A percentile compares a stretch with the other conserved stretches of the same genome.
Evolutionary conservation across 306 rosid genomes (phyloP).

Genomic region (Prunus mume): DNA sequence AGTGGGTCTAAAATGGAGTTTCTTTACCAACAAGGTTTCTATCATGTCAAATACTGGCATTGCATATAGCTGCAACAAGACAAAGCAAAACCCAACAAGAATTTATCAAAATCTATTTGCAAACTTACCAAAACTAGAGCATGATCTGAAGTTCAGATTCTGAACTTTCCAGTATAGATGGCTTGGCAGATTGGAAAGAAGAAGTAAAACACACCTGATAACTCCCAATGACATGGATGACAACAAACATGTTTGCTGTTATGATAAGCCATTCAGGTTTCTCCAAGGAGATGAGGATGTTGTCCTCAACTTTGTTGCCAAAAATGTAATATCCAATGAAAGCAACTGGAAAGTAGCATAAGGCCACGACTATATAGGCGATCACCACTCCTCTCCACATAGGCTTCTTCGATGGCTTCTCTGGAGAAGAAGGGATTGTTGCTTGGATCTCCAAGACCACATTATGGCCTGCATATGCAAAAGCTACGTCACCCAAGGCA

Average conservation of each 20-base stretch:
- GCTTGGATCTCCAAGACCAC: constrained; percentile 77
- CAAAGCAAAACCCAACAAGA: constrained; percentile 27
- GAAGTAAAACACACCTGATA: constrained; percentile 48
- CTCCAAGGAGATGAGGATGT: constrained; percentile 48
- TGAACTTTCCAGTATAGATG: neutral
- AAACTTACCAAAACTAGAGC: neutral
- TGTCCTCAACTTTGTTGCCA: constrained; percentile 52
- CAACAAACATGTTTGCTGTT: constrained; percentile 70
- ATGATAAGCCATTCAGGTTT: constrained; percentile 74
- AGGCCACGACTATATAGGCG: constrained; percentile 60
- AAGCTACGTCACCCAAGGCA: constrained; percentile 64
- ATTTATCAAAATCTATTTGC: neutral
- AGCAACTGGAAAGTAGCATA: constrained; percentile 75
- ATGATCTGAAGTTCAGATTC: constrained; percentile 17
- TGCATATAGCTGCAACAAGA: constrained; percentile 49
- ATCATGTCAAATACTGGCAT: constrained; percentile 87
- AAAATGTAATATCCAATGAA: constrained; percentile 51
- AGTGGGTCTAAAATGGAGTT: constrained; percentile 45
- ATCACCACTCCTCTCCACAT: constrained; percentile 77
- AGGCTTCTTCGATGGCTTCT: constrained; percentile 69
- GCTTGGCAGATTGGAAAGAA: neutral
- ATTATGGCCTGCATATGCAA: constrained; percentile 73
- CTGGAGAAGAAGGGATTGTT: constrained; percentile 68
- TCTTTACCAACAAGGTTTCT: constrained; percentile 56
- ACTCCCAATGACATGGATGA: constrained; percentile 75